A percentile compares a stretch with the other conserved stretches of the same genome.
Evolutionary conservation across 805 yeast genomes (phyloP).

Genomic region (Candida ortonii): DNA sequence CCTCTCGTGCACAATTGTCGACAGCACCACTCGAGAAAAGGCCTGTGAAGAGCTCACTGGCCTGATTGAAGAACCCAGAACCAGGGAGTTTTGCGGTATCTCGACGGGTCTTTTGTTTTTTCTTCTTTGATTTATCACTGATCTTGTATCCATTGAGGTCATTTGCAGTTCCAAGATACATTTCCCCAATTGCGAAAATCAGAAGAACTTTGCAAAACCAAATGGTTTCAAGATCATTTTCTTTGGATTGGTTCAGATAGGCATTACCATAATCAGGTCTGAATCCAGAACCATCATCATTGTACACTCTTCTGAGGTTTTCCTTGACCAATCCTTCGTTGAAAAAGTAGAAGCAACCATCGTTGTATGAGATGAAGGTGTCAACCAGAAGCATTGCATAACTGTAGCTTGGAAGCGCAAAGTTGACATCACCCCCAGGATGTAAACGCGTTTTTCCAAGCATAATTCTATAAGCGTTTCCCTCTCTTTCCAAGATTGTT

Average conservation of each 20-base stretch:
- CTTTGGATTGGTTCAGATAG: conserved; percentile 28
- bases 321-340: conserved; percentile 77
- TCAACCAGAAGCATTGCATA: conserved; percentile 74
- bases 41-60: conserved; percentile 75
- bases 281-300: conserved; percentile 38
- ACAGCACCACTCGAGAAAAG: conserved; percentile 77
- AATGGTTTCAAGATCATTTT: conserved; percentile 60
- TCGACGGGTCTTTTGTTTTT: conserved; percentile 18
- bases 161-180: conserved; percentile 76
- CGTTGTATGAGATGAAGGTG: conserved; percentile 73
- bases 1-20: conserved; percentile 73
- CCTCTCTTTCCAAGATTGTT: conserved; percentile 68
- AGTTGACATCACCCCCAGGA: conserved; percentile 66
- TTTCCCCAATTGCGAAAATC: conserved; percentile 77
- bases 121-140: conserved; percentile 21
- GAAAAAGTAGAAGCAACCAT: conserved; percentile 81
- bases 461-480: conserved; percentile 71
- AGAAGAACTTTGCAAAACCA: conserved; percentile 76
- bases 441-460: conserved; percentile 65
- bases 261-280: conserved; percentile 31
- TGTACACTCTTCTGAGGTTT: conserved; percentile 60
- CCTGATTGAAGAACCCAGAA: conserved; percentile 72
- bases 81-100: conserved; percentile 60
- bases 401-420: conserved; percentile 71
- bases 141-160: conserved; percentile 51